Evolutionary conservation across 768 basidiomycete species (phyloP).

Genomic region (Artomyces pyxidatus): DNA sequence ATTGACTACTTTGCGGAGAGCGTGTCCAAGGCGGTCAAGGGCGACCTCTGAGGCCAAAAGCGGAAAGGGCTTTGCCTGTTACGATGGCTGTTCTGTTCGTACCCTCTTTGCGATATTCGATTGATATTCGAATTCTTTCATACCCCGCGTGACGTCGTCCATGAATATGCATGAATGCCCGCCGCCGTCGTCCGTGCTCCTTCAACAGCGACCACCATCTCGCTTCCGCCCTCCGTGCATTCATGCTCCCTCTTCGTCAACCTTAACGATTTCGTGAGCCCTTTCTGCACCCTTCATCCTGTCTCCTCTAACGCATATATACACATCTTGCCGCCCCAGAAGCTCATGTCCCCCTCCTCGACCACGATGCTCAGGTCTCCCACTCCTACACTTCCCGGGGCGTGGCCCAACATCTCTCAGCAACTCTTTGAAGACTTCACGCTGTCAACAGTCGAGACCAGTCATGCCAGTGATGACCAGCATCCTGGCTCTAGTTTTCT

Average conservation of each 20-base stretch:
- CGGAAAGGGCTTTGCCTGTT: too few species aligned
- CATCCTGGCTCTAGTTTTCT: background rate
- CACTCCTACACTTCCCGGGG: constrained; percentile 35
- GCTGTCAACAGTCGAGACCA: constrained; percentile 12
- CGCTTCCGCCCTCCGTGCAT: background rate
- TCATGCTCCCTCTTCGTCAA: too few species aligned
- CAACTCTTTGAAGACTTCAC: constrained; percentile 14
- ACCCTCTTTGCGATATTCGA: background rate
- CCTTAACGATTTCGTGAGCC: background rate
- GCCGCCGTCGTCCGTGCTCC: background rate
- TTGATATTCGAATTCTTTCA: background rate
- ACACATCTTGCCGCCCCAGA: background rate
- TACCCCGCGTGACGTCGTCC: too few species aligned
- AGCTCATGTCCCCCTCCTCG: constrained; percentile 12
- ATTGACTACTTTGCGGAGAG: constrained; percentile 87
- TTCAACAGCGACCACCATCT: background rate
- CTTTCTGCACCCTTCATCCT: background rate
- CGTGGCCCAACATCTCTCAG: constrained; percentile 31
- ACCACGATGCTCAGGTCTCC: constrained; percentile 17
- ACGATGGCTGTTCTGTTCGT: too few species aligned
- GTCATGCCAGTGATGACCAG: background rate
- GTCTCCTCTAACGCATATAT: background rate
- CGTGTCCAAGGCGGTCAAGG: constrained; percentile 77
- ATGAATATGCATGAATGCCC: too few species aligned
- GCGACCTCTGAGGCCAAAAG: constrained; percentile 48